Evolutionary conservation across 31 red algal species (phyloP).

Genomic region (Odonthalia washingtoniensis): DNA sequence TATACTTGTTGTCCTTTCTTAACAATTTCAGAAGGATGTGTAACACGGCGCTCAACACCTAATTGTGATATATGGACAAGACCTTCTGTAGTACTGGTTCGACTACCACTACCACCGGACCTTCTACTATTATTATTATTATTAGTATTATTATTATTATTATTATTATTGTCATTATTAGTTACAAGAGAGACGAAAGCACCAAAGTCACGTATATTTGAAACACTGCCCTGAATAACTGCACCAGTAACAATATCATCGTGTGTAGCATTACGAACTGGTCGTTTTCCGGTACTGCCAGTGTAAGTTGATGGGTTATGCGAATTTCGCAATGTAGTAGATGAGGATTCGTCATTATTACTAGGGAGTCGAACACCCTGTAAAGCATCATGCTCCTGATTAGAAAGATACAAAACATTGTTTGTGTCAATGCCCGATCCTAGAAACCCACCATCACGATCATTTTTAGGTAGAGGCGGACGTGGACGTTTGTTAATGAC

Average conservation of each 20-base stretch:
- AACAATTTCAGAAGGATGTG: slow-evolving; percentile 69
- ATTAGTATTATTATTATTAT: too few relatives aligned
- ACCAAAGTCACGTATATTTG: slow-evolving; percentile 70
- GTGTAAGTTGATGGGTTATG: neutral
- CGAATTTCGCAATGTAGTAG: neutral
- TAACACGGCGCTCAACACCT: neutral
- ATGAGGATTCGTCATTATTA: neutral
- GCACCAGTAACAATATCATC: slow-evolving; percentile 57
- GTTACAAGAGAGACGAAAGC: slow-evolving; percentile 60
- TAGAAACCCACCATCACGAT: slow-evolving; percentile 42
- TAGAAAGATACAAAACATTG: slow-evolving; percentile 31
- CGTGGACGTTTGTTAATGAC: neutral
- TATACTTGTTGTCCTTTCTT: slow-evolving; percentile 61
- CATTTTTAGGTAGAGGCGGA: neutral
- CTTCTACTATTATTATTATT: too few relatives aligned
- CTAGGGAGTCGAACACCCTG: neutral
- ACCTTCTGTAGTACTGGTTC: slow-evolving; percentile 52
- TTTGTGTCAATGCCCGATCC: slow-evolving; percentile 52
- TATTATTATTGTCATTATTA: neutral
- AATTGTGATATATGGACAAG: slow-evolving; percentile 81
- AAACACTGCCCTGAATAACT: slow-evolving; percentile 59
- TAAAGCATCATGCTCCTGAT: slow-evolving; percentile 47
- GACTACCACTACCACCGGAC: too few relatives aligned
- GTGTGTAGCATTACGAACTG: slow-evolving; percentile 9
- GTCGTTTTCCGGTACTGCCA: too few relatives aligned